Evolutionary conservation across 2,329 filamentous ascomycete species (phyloP), one percentile per base, ranked within the genome.

Genomic region (Aspergillus transmontanensis): DNA sequence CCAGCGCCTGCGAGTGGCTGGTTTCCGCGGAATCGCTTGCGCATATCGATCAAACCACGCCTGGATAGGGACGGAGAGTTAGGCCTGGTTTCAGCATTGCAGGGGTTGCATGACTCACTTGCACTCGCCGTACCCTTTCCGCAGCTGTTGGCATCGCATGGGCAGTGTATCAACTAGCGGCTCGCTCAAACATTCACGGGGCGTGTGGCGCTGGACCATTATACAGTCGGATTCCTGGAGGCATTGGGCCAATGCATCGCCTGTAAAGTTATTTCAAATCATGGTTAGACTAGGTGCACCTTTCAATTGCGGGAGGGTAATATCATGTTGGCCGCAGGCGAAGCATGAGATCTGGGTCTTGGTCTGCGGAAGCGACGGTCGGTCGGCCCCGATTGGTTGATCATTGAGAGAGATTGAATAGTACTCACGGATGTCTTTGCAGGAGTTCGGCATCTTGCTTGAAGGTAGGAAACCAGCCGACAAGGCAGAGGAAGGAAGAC

Each of bases 181-280:
- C 21, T 89, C 85, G 56, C 92, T 90, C 53, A 99, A 88, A 79
- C 95, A 99, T 75, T 97, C 94, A 77, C 90, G 85, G 26, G 95
- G 92, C 10, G 86, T 87, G 83, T 97, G 89, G 63, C 94, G 93
- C 65, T 97, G 85, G 63, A 97, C 85, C 89, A 98, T 93, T 73
- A 99, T 91, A 80, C 95, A 99, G 79, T 98, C 94, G 73, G 92
- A 96, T 79, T 96, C 89, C 79, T 97, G 94, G 69, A 99, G 92
- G 82, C 95, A 99, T 83, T 92, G 86, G 66, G 95, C 95, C 74
- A 99, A 88, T 23, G 95, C 95, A 66, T 91, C 90, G 80, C 94
- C 94, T 98, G 78, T 66, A 57, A 9, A 57, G 46, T 48, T 39
- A 55, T 53, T 39, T 19, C 16, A 53, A 51, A 59, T 58, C 30